Conservation (phyloP, 2,329 filamentous ascomycete species). For the Zasmidium cellare region DNA sequence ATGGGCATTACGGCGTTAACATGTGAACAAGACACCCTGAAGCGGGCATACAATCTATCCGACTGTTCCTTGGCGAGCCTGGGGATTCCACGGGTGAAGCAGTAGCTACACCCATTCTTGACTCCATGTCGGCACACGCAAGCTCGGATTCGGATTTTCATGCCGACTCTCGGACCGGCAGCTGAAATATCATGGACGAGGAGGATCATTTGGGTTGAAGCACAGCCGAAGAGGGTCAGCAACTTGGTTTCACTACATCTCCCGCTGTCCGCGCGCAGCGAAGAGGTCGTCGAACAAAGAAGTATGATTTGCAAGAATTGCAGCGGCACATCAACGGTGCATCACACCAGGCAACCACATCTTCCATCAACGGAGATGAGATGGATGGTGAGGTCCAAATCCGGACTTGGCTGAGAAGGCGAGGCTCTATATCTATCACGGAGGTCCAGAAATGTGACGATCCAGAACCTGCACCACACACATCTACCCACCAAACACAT, state of each 20-base stretch:
- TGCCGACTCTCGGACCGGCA: background rate
- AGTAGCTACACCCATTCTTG: no score
- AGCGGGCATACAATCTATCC: background rate
- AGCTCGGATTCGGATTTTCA: background rate
- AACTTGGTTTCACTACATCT: background rate
- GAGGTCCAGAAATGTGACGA: background rate
- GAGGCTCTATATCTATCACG: background rate
- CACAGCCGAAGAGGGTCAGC: background rate
- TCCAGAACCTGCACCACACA: background rate
- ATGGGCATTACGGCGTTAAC: no score
- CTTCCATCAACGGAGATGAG: background rate
- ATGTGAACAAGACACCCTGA: no score
- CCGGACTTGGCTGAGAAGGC: background rate
- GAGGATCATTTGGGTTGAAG: background rate
- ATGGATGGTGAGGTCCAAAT: background rate
- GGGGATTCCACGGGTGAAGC: background rate
- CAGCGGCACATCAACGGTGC: no score
- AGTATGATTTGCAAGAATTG: no score
- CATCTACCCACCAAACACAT: conserved; percentile 1
- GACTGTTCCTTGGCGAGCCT: background rate
- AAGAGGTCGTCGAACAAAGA: no score
- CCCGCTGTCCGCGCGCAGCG: background rate
- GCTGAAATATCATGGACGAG: background rate
- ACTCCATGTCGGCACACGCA: background rate
- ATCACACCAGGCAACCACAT: background rate